phyloP scores from a whole-genome alignment of 805 yeast genomes.

The Osmozyma mogii region DNA sequence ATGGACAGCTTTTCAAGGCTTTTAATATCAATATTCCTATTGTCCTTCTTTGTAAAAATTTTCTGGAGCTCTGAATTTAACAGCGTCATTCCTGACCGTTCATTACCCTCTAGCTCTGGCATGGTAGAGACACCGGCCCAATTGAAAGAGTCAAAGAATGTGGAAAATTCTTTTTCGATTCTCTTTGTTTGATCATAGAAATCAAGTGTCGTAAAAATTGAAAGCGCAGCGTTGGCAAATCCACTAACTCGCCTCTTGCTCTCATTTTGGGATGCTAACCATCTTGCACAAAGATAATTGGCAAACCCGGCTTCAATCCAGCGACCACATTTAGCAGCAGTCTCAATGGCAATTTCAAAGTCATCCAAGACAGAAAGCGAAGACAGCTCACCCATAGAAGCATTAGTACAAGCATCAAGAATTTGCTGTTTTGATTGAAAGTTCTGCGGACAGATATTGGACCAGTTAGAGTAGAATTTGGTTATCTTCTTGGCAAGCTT shows the following conservation, averaged over 20 bases:
- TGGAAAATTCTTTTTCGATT: constrained; percentile 22
- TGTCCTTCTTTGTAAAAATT: no score
- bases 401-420: constrained; percentile 22
- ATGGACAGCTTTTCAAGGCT: no score
- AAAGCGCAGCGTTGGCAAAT: constrained; percentile 32
- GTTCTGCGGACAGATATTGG: constrained; percentile 25
- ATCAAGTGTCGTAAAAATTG: constrained; percentile 24
- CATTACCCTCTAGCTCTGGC: no score
- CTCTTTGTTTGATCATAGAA: constrained; percentile 14
- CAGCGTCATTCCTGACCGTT: no score
- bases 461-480: constrained; percentile 25
- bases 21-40: no score
- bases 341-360: constrained; percentile 39
- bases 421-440: constrained; percentile 31
- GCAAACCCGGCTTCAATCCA: constrained; percentile 33
- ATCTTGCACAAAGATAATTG: constrained; percentile 35
- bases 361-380: constrained; percentile 34
- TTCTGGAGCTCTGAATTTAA: no score
- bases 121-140: constrained; percentile 25
- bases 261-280: constrained; percentile 20
- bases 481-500: constrained; percentile 15
- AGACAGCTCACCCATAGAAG: constrained; percentile 11
- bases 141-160: constrained; percentile 16
- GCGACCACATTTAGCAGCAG: constrained; percentile 21
- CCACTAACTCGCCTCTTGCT: constrained; percentile 24